Percentiles rank a stretch among this genome's conserved stretches.
These are phyloP conservation scores for Aspergillus flavus DNA, from an alignment of 2,329 filamentous ascomycete species.

Conservation along the genomic window DNA sequence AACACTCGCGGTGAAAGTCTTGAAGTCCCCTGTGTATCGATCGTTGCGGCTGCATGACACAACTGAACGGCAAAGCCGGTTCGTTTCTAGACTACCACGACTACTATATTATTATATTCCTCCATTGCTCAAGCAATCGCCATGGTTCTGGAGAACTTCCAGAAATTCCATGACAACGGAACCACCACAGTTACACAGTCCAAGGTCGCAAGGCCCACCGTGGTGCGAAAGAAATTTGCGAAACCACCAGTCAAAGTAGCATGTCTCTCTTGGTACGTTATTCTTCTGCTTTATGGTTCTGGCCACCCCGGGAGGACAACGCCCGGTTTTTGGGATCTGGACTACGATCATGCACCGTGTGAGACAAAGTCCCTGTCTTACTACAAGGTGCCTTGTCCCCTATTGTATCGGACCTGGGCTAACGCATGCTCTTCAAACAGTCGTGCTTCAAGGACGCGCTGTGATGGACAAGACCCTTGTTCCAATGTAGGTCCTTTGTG, in stretches of 20 bases:
- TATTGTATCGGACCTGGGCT: conserved; percentile 10
- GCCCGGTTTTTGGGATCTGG: not conserved
- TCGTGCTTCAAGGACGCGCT: conserved; percentile 47
- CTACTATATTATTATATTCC: conserved; percentile 1
- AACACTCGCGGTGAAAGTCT: not conserved
- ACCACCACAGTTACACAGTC: conserved; percentile 25
- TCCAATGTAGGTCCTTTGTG: conserved; percentile 40
- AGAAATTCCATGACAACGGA: conserved; percentile 17
- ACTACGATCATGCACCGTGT: not conserved
- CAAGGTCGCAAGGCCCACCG: conserved; percentile 30
- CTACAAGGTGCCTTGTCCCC: conserved; percentile 9
- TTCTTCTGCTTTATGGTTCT: not conserved
- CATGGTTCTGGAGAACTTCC: conserved; percentile 28
- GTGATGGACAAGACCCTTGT: conserved; percentile 48
- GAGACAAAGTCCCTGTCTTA: conserved; percentile 8
- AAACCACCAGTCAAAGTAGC: conserved; percentile 50
- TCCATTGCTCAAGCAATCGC: conserved; percentile 8
- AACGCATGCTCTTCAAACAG: conserved; percentile 25
- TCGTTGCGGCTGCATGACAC: conserved; percentile 13
- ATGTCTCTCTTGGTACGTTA: conserved; percentile 45
- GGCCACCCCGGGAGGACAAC: not conserved
- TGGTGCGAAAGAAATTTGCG: conserved; percentile 46
- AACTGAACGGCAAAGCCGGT: conserved; percentile 1
- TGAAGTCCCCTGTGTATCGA: conserved; percentile 1
- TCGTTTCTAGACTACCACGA: not conserved